Base-by-base conservation (phyloP, 768 basidiomycete genomes). In the Naganishia kalamii region DNA sequence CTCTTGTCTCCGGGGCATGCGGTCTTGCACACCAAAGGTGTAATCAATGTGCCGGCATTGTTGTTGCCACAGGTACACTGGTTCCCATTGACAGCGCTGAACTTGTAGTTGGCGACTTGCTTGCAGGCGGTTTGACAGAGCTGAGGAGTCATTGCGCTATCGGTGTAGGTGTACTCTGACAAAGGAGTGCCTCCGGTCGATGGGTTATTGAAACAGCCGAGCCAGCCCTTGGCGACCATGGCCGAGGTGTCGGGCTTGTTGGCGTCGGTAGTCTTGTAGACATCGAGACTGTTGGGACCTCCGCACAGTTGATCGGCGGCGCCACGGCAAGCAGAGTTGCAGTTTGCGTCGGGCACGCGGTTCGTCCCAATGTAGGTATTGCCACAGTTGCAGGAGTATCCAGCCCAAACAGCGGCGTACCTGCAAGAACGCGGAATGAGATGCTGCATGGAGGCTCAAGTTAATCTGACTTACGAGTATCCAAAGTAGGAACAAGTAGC, bases 81-180 rank as follows among this genome's bases (percentile, higher is more conserved):
- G 61, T 71, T 73, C 12, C 71, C 74, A 0, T 33, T 37, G 27
- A 57, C 19, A 21, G 54, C 54, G 37, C 54, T 57, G 35, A 23
- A 57, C 54, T 40, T 33, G 23, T 57, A 57, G 66, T 57, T 65
- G 52, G 67, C 17, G 69, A 70, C 57, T 68, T 65, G 61, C 61
- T 65, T 59, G 59, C 75, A 76, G 8, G 70, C 66, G 27, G 71
- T 66, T 62, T 71, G 73, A 69, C 72, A 76, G 10, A 74, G 66
- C 15, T 59, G 60, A 35, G 73, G 54, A 2, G 72, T 72, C 69
- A 73, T 70, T 33, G 23, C 27, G 40, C 46, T 63, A n/a, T 49
- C 48, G n/a, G 25, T 46, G 48, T 65, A 63, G 1, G 66, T 30
- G 23, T 62, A 48, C 19, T 23, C 33, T 46, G 62, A 33, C 32